Percentiles rank a stretch among this genome's conserved stretches.
phyloP scores from a whole-genome alignment of 495 filamentous ascomycete species.

The Tuber calosporum region DNA sequence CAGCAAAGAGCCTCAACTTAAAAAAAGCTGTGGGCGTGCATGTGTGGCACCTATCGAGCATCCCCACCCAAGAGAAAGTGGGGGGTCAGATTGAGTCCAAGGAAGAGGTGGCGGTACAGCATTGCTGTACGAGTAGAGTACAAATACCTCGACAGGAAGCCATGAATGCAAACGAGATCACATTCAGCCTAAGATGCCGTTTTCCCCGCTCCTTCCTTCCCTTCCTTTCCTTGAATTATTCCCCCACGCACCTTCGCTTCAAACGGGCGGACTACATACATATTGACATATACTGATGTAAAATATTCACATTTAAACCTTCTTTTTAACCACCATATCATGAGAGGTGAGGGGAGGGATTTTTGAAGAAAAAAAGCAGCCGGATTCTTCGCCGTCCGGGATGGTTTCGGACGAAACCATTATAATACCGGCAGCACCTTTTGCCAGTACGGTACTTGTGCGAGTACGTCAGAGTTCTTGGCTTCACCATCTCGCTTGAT shows the following conservation, averaged over 20 bases:
- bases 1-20: background rate
- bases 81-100: background rate
- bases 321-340: background rate
- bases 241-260: conserved; percentile 1
- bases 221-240: background rate
- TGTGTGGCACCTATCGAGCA: background rate
- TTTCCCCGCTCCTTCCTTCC: background rate
- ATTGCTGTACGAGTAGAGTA: background rate
- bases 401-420: background rate
- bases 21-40: background rate
- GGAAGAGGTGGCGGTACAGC: background rate
- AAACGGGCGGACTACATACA: background rate
- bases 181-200: background rate
- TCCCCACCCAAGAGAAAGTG: background rate
- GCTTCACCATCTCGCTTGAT: conserved; percentile 11
- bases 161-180: background rate
- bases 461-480: conserved; percentile 12
- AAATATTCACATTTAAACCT: background rate
- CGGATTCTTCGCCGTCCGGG: background rate
- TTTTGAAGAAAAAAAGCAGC: background rate
- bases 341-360: background rate
- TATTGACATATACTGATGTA: background rate
- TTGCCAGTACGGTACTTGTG: background rate
- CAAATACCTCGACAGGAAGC: background rate
- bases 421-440: background rate